phyloP scores from a whole-genome alignment of 306 rosid genomes.

The Prunus mira region DNA sequence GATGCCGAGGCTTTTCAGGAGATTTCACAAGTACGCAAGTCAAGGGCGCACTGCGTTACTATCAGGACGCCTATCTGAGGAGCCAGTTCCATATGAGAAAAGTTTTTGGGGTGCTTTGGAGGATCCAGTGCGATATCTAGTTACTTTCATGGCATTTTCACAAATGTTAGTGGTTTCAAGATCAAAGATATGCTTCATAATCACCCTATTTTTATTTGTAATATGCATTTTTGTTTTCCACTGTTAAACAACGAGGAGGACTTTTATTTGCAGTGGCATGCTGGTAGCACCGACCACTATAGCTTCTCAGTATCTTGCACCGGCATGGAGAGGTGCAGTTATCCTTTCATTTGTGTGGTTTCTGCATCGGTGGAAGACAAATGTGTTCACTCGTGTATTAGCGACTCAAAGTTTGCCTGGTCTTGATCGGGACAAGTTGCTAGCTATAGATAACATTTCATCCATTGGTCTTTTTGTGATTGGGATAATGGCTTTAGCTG shows the following conservation, averaged over 20 bases:
- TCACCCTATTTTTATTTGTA: slow-evolving; percentile 2
- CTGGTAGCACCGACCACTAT: slow-evolving; percentile 88
- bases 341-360: slow-evolving; percentile 85
- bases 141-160: slow-evolving; percentile 79
- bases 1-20: slow-evolving; percentile 80
- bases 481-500: slow-evolving; percentile 87
- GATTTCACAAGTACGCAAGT: slow-evolving; percentile 63
- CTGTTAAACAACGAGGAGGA: slow-evolving; percentile 23
- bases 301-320: slow-evolving; percentile 63
- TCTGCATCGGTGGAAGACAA: slow-evolving; percentile 80
- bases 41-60: slow-evolving; percentile 53
- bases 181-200: slow-evolving; percentile 9
- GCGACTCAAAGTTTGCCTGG: slow-evolving; percentile 33
- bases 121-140: slow-evolving; percentile 76
- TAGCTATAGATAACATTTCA: slow-evolving; percentile 68
- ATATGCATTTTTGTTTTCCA: slow-evolving; percentile 3
- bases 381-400: slow-evolving; percentile 52
- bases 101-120: slow-evolving; percentile 95
- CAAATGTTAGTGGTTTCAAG: slow-evolving; percentile 64
- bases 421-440: slow-evolving; percentile 69
- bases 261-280: slow-evolving; percentile 61
- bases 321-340: slow-evolving; percentile 74
- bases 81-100: slow-evolving; percentile 67
- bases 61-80: slow-evolving; percentile 33
- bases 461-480: slow-evolving; percentile 77